Evolutionary conservation across 768 basidiomycete species (phyloP).

Genomic region (Ramaria rubella): DNA sequence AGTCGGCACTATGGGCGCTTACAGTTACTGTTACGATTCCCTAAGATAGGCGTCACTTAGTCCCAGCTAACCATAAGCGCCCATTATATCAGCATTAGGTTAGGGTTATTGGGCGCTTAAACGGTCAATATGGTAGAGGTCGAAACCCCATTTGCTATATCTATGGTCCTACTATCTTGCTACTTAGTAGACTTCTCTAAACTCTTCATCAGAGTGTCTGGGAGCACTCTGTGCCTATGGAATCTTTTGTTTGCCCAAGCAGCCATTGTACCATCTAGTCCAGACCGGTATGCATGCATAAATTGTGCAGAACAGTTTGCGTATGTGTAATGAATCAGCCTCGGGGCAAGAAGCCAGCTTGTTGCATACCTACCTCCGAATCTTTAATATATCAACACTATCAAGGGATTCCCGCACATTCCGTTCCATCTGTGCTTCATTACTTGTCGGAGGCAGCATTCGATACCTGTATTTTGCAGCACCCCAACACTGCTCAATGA

Average conservation of each 20-base stretch:
- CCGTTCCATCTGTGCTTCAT: background rate
- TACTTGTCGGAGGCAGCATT: background rate
- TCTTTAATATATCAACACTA: background rate
- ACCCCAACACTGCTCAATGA: too few relatives aligned
- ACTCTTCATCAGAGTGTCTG: background rate
- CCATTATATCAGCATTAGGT: too few relatives aligned
- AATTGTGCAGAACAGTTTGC: background rate
- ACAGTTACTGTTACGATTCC: too few relatives aligned
- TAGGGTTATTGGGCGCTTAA: background rate
- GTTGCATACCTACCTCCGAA: background rate
- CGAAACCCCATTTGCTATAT: background rate
- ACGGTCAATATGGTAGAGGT: background rate
- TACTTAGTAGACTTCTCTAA: background rate
- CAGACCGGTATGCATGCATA: background rate
- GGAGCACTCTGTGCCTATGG: too few relatives aligned
- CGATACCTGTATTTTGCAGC: background rate
- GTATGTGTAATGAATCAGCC: background rate
- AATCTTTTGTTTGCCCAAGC: background rate
- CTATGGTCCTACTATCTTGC: background rate
- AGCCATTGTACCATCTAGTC: background rate
- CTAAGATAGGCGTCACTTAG: too few relatives aligned
- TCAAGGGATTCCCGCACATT: background rate
- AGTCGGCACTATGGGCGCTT: too few relatives aligned
- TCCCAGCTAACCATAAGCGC: too few relatives aligned
- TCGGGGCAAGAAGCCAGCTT: background rate